Base-by-base conservation (phyloP, 345 rosid species). In the Mallotus nudiflorus region DNA sequence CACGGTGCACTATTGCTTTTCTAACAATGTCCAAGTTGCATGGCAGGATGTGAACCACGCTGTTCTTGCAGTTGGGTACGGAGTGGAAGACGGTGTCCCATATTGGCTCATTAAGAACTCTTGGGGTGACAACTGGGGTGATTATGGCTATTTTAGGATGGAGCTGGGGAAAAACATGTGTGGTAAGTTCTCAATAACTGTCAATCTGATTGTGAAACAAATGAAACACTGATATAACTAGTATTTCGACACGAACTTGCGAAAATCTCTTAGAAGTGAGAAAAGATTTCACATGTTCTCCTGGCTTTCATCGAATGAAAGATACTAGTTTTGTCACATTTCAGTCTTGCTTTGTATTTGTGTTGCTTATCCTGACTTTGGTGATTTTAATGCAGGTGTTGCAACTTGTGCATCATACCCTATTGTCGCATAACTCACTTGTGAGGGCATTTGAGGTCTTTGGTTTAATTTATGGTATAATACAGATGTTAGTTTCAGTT, bases 1-100 rank as follows among this genome's bases (percentile, higher is more conserved):
- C 27, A 35, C 13, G 9, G 10, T 16, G 16, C 8, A n/a, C n/a
- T n/a, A n/a, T 1, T 57, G 18, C 7, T 14, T 58, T 61, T 31
- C 60, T 74, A 37, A 31, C n/a, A 29, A 46, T 56, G 33, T 67
- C 14, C 6, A 52, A 45, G 49, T 64, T 65, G 54, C 77, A 56
- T 56, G 69, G 73, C 81, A 91, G 98, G 98, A 94, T 64, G 97
- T 94, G 86, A 94, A 94, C 91, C 99, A 94, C 48, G 93, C 99
- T 2, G 99, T 94, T 73, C 76, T 91, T 72, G 99, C 96, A 15
- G 96, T 94, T 45, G 99, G 99, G 18, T 91, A 88, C 70, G 99
- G 99, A 77, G 82, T 91, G 8, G 97, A 91, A 80, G 51, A 84
- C 49, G 97, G 89, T 39, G 81, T 89, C 6, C 91, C 91, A 3